Base-by-base conservation (phyloP, 225 moss, liverwort and hornwort species). In the Physcomitrellopsis africana region DNA sequence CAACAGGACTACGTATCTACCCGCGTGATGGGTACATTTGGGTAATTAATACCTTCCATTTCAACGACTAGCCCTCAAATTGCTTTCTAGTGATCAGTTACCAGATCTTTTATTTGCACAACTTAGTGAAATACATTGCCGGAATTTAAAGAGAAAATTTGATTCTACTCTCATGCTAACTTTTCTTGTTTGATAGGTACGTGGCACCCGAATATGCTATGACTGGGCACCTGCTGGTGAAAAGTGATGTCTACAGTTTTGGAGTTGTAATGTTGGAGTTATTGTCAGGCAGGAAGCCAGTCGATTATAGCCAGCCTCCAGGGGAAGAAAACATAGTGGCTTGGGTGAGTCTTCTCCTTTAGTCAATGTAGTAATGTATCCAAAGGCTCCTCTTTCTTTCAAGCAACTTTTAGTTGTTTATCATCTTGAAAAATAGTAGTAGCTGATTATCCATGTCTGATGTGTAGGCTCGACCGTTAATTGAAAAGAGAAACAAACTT, bases 11-110 rank as follows among this genome's bases (percentile, higher is more conserved):
- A 93, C 24, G 96, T 96, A 51, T 93, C 92, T 37, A 96, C 96
- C 32, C 90, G 96, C 24, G 96, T 96, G 22, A 96, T 96, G 96
- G 96, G 96, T 43, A 96, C 96, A 55, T 96, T 96, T 68, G 96
- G 96, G 96, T 96, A 87, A 18, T 65, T 68, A 9, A 45, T 64
- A 79, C 47, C 51, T 76, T 78, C 67, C 46, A 65, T 65, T 17
- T 46, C 64, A 51, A 37, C 7, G 32, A 7, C 7, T 37, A 37
- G 32, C 32, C 26, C 23, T 24, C 24, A 8, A 61, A 43, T 18
- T 73, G 41, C 20, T 53, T 52, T 60, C 7, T 8, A 29, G 43
- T 45, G 51, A 68, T 56, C 26, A 62, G 14, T 11, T 23, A 48
- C 9, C 63, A 63, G 22, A 60, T 49, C 66, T 26, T 15, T 51